Conservation (phyloP, 1,284 basidiomycete genomes). For the Thecaphora thlaspeos region DNA sequence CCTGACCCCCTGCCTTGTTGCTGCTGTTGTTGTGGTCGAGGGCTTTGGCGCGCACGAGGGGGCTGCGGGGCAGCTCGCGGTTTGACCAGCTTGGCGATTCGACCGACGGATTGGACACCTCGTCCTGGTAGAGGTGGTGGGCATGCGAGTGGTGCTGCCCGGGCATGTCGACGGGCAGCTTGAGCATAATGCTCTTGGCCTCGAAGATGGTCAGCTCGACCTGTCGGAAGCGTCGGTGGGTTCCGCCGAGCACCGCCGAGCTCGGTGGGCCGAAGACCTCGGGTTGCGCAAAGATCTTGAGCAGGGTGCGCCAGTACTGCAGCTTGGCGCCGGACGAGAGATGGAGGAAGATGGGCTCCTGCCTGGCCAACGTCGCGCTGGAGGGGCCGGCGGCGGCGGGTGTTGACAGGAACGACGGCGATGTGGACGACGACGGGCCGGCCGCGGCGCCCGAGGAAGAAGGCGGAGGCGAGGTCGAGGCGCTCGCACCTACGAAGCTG, state of each 20-base stretch:
- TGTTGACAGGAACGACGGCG: constrained; percentile 8
- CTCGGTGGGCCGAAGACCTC: constrained; percentile 36
- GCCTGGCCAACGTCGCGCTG: constrained; percentile 3
- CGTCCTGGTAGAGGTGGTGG: no score
- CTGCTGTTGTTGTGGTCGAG: no score
- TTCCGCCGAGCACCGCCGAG: constrained; percentile 15
- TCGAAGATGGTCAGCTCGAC: constrained; percentile 45
- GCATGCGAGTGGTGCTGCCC: background rate
- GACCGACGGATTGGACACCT: no score
- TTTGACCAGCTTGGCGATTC: no score
- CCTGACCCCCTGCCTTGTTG: no score
- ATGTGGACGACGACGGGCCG: no score
- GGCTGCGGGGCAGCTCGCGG: no score
- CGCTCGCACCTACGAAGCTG: constrained; percentile 2
- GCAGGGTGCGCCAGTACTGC: constrained; percentile 23
- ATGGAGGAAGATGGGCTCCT: constrained; percentile 39
- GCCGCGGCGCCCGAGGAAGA: no score
- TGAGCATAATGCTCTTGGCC: constrained; percentile 35
- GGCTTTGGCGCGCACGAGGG: no score
- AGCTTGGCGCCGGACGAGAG: constrained; percentile 29
- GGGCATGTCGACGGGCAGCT: constrained; percentile 15
- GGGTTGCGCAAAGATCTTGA: constrained; percentile 31
- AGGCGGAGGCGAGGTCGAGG: no score
- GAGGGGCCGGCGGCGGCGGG: no score
- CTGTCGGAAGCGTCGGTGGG: constrained; percentile 40